Conservation (phyloP, 176 grass and related monocot species). For the Poa pratensis region DNA sequence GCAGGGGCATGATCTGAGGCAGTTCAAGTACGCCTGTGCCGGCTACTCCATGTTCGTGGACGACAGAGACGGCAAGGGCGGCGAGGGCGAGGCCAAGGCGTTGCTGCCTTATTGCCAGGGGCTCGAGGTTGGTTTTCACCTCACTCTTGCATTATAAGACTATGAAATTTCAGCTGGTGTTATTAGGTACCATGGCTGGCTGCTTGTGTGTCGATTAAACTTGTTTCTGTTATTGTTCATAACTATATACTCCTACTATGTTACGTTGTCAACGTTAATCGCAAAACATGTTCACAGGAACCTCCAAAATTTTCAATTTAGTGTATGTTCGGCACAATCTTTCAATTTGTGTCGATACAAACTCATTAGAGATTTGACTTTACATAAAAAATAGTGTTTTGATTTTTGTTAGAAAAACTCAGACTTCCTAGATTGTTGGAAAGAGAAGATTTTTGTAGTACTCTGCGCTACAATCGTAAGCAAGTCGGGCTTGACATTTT, state of each 20-base stretch:
- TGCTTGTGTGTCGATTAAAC: not conserved
- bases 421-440: not conserved
- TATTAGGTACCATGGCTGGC: not conserved
- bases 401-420: not conserved
- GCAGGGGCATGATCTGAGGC: slow-evolving; percentile 58
- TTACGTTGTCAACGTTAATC: not conserved
- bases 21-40: slow-evolving; percentile 84
- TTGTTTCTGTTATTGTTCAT: slow-evolving; percentile 36
- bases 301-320: slow-evolving; percentile 2
- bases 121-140: slow-evolving; percentile 71
- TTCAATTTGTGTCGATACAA: not conserved
- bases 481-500: not conserved
- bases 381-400: not conserved
- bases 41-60: slow-evolving; percentile 89
- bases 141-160: not conserved
- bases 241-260: not conserved
- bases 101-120: slow-evolving; percentile 87
- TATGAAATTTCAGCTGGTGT: not conserved
- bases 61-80: slow-evolving; percentile 48
- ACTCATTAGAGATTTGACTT: not conserved
- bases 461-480: not conserved
- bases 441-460: not conserved
- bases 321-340: too few species aligned
- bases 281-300: not conserved
- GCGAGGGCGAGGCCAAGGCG: slow-evolving; percentile 53